Evolutionary conservation across 495 filamentous ascomycete species (phyloP), one percentile per base, ranked within the genome.

Genomic region (Penicillium antarcticum): DNA sequence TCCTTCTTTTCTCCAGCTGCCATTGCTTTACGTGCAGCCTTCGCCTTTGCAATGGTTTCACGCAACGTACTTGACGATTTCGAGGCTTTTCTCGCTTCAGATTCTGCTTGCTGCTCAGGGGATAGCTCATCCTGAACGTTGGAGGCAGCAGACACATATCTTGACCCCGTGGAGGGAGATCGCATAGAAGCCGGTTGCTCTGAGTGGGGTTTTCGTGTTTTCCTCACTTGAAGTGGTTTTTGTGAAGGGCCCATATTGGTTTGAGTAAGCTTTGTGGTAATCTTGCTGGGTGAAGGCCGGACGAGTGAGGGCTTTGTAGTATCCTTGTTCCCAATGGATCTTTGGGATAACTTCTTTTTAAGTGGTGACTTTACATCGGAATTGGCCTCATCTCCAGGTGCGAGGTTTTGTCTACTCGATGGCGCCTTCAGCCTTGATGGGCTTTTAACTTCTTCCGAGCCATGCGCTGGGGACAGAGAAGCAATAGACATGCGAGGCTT

Each of bases 21-120:
- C 10, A 80, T 79, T 14, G 82, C 83, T 42, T 86, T 82, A 42
- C 83, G 82, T 32, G 91, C 91, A 10, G 91, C 92, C 64, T 92
- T 96, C 7, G 94, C 94, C 65, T 90, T 94, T 37, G 92, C 91
- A 60, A 98, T 97, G 50, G 88, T 89, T 42, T 97, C 91, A 14
- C 94, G 80, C 38, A 98, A 66, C 2, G 91, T 86, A 32, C 80
- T 78, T 2, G 94, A 97, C 1, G 91, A 88, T 58, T 87, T 92
- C 9, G 81, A 71, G 5, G 56, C 69, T 58, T 75, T 80, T 38
- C 72, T 67, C 13, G 49, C 40, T 52, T 75, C 67, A 36, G 43
- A 42, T 44, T 72, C 63, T n/a, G 56, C 49, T 34, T 66, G 59
- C 48, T 64, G 62, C 23, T 70, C 61, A 4, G 55, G 52, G 37